A percentile compares a stretch with the other conserved stretches of the same genome.
Conservation (phyloP, 139 green algal species). For the Trebouxia sp. region DNA sequence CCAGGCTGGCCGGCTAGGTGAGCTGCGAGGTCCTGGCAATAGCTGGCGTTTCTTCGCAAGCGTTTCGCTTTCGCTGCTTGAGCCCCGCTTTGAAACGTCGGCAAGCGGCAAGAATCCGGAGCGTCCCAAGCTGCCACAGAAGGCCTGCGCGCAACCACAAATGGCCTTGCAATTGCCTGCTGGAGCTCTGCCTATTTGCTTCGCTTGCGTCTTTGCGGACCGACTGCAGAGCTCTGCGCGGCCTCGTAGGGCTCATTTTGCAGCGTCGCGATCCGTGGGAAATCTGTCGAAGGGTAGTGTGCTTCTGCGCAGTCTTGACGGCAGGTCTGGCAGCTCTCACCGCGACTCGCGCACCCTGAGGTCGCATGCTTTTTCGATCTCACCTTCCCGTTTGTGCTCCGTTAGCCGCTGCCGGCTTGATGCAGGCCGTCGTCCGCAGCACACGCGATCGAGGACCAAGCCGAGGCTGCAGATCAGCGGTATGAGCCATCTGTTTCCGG, state of each 20-base stretch:
- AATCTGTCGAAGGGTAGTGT: not conserved
- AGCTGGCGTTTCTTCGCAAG: not conserved
- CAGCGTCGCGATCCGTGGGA: not conserved
- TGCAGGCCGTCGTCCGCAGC: not conserved
- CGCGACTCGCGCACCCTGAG: not conserved
- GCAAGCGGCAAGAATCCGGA: too few relatives aligned
- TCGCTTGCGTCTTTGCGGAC: not conserved
- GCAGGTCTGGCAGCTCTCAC: not conserved
- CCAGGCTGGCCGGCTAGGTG: too few relatives aligned
- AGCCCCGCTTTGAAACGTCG: too few relatives aligned
- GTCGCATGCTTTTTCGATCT: not conserved
- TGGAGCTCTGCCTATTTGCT: not conserved
- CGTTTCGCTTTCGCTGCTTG: too few relatives aligned
- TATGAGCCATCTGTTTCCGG: too few relatives aligned
- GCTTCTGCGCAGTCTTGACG: not conserved
- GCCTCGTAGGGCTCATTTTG: not conserved
- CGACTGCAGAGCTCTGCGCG: not conserved
- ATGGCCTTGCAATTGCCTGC: too few relatives aligned
- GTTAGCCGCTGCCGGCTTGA: too few relatives aligned
- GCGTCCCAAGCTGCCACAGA: too few relatives aligned
- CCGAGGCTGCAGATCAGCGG: not conserved
- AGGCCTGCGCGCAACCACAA: too few relatives aligned
- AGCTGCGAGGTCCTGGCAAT: too few relatives aligned
- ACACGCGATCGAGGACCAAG: not conserved
- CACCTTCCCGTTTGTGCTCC: too few relatives aligned